Conservation (phyloP, 1,284 basidiomycete genomes). For the Ganoderma leucocontextum region DNA sequence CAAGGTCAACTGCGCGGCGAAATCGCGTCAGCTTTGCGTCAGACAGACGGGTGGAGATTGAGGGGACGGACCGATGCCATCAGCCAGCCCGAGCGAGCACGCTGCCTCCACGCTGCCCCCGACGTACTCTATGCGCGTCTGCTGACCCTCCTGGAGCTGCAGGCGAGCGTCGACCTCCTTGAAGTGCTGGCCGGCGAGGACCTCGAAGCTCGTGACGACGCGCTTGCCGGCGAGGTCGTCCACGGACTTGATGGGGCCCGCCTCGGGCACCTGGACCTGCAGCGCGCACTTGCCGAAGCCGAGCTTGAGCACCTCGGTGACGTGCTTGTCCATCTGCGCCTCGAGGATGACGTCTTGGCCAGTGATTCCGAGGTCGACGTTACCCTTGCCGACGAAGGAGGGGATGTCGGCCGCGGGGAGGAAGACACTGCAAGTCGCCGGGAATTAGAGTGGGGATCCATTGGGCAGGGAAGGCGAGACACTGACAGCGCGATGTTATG, state of each 20-base stretch:
- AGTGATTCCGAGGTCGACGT: conserved; percentile 93
- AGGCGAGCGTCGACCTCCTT: conserved; percentile 70
- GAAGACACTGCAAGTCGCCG: conserved; percentile 76
- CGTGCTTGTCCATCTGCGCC: conserved; percentile 78
- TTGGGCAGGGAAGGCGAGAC: background rate
- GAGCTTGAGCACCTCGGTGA: conserved; percentile 86
- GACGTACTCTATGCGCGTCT: conserved; percentile 92
- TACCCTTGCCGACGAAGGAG: conserved; percentile 97
- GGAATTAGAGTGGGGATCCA: conserved; percentile 18
- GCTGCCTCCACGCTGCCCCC: conserved; percentile 99
- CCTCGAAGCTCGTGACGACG: conserved; percentile 95
- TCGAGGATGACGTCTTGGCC: conserved; percentile 98
- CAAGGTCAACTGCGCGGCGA: conserved; percentile 78
- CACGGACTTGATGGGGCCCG: conserved; percentile 71
- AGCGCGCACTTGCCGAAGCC: conserved; percentile 96
- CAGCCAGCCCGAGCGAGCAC: conserved; percentile 94
- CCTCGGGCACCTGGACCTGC: conserved; percentile 95
- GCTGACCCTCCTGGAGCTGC: conserved; percentile 55
- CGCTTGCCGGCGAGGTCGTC: conserved; percentile 91
- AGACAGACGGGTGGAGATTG: background rate
- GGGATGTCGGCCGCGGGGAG: conserved; percentile 98
- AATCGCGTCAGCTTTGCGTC: conserved; percentile 8
- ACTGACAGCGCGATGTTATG: conserved; percentile 91
- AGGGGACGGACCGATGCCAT: conserved; percentile 86
- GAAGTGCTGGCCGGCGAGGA: conserved; percentile 87